Conservation (phyloP, 1,284 basidiomycete genomes). For the Coniferiporia sulphurascens region DNA sequence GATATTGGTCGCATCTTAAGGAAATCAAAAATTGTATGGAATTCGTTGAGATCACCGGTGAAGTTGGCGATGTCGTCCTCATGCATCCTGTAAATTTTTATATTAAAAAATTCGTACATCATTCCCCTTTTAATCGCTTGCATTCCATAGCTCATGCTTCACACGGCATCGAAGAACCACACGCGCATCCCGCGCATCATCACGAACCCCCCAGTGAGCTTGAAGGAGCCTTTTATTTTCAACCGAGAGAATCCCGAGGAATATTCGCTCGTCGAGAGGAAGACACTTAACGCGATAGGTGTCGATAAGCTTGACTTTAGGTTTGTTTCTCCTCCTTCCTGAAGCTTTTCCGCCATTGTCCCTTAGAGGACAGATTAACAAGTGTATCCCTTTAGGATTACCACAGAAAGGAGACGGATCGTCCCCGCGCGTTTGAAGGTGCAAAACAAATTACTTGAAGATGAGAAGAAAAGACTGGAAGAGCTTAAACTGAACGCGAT, state of each 20-base stretch:
- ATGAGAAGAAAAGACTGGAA: conserved; percentile 30
- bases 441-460: conserved; percentile 31
- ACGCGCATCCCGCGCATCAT: conserved; percentile 50
- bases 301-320: conserved; percentile 41
- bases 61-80: conserved; percentile 55
- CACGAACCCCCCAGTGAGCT: conserved; percentile 54
- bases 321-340: neutral
- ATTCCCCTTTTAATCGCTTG: too few relatives aligned
- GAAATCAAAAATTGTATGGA: conserved; percentile 38
- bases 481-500: conserved; percentile 19
- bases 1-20: conserved; percentile 39
- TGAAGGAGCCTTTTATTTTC: conserved; percentile 52
- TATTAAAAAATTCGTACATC: conserved; percentile 25
- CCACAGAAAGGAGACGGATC: conserved; percentile 12
- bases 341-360: neutral
- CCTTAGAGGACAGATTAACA: neutral
- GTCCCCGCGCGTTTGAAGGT: conserved; percentile 15
- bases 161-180: conserved; percentile 58
- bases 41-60: conserved; percentile 54
- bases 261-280: conserved; percentile 46
- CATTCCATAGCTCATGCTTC: conserved; percentile 42
- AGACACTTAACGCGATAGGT: conserved; percentile 50
- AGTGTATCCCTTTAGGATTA: conserved; percentile 1
- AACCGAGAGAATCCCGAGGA: conserved; percentile 39
- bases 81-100: conserved; percentile 40